These are phyloP conservation scores for Claviceps humidiphila DNA, from an alignment of 2,329 filamentous ascomycete species.

Conservation along the genomic window DNA sequence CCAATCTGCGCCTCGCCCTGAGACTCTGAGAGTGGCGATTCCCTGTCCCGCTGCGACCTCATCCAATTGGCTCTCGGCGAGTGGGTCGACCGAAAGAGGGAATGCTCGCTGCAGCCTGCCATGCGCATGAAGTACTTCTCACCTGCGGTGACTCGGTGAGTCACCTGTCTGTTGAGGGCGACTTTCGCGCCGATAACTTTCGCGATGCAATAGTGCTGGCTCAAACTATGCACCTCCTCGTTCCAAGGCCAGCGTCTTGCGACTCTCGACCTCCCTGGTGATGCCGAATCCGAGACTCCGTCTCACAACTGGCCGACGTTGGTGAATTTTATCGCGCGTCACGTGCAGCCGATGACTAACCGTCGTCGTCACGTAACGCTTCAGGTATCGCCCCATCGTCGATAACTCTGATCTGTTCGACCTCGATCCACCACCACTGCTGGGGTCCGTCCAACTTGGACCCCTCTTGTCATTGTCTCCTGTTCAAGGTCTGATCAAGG, in stretches of 20 bases:
- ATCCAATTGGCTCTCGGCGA: not conserved
- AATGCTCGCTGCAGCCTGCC: too few relatives aligned
- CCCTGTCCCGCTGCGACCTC: not conserved
- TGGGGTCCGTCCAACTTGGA: slow-evolving; percentile 8
- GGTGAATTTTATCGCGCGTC: not conserved
- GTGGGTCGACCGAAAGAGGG: not conserved
- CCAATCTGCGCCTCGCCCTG: too few relatives aligned
- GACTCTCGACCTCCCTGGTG: not conserved
- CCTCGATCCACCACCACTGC: slow-evolving; percentile 6
- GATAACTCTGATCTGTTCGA: not conserved
- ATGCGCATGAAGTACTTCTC: too few relatives aligned
- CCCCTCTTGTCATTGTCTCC: slow-evolving; percentile 4
- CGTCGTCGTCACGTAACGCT: not conserved
- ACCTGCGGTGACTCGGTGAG: too few relatives aligned
- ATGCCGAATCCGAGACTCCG: too few relatives aligned
- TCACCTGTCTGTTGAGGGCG: too few relatives aligned
- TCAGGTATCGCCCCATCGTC: not conserved
- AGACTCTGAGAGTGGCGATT: too few relatives aligned
- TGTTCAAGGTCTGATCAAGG: not conserved
- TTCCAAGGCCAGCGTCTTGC: not conserved
- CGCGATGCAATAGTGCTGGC: not conserved
- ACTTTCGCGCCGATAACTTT: not conserved
- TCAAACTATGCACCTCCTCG: too few relatives aligned
- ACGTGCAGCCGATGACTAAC: slow-evolving; percentile 2
- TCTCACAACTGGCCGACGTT: too few relatives aligned